A percentile compares a stretch with the other conserved stretches of the same genome.
Conservation (phyloP, 495 filamentous ascomycete species). For the Penicillium atrosanguineum region DNA sequence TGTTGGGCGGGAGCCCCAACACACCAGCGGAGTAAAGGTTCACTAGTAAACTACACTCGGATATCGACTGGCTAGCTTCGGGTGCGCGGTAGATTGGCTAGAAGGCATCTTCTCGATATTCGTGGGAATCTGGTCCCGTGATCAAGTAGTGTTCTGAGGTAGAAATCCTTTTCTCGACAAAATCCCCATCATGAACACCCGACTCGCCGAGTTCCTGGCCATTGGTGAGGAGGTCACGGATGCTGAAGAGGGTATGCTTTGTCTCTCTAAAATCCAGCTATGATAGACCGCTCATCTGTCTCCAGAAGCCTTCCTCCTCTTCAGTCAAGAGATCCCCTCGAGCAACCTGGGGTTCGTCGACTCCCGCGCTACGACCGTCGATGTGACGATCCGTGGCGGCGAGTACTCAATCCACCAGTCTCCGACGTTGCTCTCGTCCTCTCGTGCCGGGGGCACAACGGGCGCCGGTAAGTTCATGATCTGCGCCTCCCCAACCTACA, state of each 20-base stretch:
- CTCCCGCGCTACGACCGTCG: conserved; percentile 58
- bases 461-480: conserved; percentile 65
- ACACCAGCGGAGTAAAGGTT: conserved; percentile 11
- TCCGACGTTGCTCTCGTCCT: conserved; percentile 73
- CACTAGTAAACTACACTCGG: neutral
- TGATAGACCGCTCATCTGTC: conserved; percentile 2
- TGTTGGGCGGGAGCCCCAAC: conserved; percentile 16
- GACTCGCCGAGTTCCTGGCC: conserved; percentile 14
- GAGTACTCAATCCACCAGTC: conserved; percentile 85
- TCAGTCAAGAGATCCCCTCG: conserved; percentile 70
- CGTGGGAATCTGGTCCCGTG: neutral
- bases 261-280: neutral
- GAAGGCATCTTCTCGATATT: conserved; percentile 3
- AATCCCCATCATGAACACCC: conserved; percentile 3
- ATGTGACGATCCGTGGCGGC: conserved; percentile 63
- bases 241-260: conserved; percentile 62
- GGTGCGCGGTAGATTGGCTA: too few relatives aligned
- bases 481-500: conserved; percentile 4
- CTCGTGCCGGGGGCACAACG: conserved; percentile 80
- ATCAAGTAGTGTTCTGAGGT: neutral
- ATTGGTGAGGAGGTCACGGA: conserved; percentile 49
- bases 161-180: neutral
- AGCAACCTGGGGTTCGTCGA: conserved; percentile 85
- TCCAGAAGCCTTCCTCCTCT: conserved; percentile 82
- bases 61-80: neutral